Percentiles rank a stretch among this genome's conserved stretches.
phyloP scores from a whole-genome alignment of 257 asterid species.

The Prunella vulgaris region DNA sequence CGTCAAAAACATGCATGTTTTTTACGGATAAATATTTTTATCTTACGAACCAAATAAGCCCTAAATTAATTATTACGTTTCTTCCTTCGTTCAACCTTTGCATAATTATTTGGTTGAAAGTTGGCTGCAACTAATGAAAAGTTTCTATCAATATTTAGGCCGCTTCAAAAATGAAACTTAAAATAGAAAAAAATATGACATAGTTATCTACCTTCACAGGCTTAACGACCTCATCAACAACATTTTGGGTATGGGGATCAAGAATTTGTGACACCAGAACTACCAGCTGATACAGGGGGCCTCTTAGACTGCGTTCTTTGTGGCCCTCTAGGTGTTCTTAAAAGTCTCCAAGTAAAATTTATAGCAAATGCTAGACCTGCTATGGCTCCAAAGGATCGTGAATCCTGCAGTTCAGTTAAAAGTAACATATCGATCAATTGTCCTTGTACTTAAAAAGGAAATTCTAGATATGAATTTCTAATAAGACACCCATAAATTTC shows the following conservation, averaged over 20 bases:
- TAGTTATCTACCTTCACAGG: slow-evolving; percentile 54
- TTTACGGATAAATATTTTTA: no score
- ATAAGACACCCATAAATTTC: not conserved
- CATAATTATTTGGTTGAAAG: slow-evolving; percentile 75
- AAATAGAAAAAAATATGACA: not conserved
- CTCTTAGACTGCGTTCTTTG: slow-evolving; percentile 67
- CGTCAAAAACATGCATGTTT: no score
- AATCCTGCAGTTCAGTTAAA: slow-evolving; percentile 51
- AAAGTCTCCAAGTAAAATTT: slow-evolving; percentile 81
- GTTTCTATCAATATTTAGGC: not conserved
- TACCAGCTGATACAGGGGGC: slow-evolving; percentile 50
- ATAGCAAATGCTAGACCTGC: slow-evolving; percentile 83
- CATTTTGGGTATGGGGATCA: slow-evolving; percentile 53
- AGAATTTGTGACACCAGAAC: slow-evolving; percentile 41
- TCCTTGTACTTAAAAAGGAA: not conserved
- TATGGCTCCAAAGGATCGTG: slow-evolving; percentile 69
- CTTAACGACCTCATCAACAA: slow-evolving; percentile 76
- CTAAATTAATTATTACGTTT: slow-evolving; percentile 54
- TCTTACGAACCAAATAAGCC: no score
- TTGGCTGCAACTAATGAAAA: slow-evolving; percentile 54
- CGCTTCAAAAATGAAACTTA: not conserved
- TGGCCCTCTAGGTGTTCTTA: slow-evolving; percentile 57
- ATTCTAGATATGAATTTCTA: not conserved
- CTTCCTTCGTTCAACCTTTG: slow-evolving; percentile 88
- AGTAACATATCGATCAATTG: not conserved